Evolutionary conservation across 1,139 yeast species (phyloP), one percentile per base, ranked within the genome.

Genomic region (Suhomyces guaymorum): DNA sequence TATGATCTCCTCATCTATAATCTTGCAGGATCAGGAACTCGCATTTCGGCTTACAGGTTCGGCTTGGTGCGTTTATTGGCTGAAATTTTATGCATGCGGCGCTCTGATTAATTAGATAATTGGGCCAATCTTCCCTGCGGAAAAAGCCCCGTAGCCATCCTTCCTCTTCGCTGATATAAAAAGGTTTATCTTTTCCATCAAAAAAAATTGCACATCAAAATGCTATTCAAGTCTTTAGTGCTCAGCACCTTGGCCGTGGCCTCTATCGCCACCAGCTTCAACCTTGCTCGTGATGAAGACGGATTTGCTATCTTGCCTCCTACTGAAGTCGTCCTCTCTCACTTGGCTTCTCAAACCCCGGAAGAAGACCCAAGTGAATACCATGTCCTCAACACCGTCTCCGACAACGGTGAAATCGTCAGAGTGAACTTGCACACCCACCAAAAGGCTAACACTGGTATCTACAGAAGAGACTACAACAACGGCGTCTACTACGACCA

Each of bases 281-380:
- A 38, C 11, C 32, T 46, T 15, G 42, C 38, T 28, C 48, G 36
- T 26, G 44, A 46, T 17, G 43, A 32, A 7, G 26, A 36, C 5
- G 50, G 50, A 14, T 39, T 19, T 22, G 50, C 50, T 19, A 40
- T 46, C 24, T 42, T 46, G 14, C 50, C 50, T 12, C 50, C 50
- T 14, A 41, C 45, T 14, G 39, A 42, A 10, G 43, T 42, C 20
- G 50, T 46, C 9, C 30, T 39, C 22, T 11, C 31, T 18, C 39
- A 39, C 26, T 44, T 46, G 41, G 13, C 35, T n/a, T 15, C 21
- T 13, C 28, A 37, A 20, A 19, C 24, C 7, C 38, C 43, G 7
- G 32, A 31, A 24, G 32, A 20, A 12, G 32, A 30, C 25, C 36
- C 42, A 8, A 10, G 15, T 12, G 43, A 38, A 19, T 46, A 44